These are phyloP conservation scores for Leishmania tarentolae DNA, from an alignment of 208 protist genomes.

Conservation along the genomic window DNA sequence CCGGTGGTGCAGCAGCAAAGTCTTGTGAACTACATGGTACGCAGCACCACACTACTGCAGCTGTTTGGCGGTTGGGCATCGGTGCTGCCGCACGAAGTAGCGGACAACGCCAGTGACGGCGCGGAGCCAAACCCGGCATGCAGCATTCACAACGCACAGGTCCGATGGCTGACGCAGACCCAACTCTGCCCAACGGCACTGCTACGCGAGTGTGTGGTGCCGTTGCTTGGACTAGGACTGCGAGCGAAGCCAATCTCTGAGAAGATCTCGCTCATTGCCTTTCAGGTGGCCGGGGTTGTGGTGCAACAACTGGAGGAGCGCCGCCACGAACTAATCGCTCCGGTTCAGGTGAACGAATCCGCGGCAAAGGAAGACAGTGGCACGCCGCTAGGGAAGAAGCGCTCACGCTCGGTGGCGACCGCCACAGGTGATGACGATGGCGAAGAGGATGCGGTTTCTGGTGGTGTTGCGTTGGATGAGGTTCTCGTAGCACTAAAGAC, in stretches of 20 bases:
- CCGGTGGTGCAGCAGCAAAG: slow-evolving; percentile 63
- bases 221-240: slow-evolving; percentile 56
- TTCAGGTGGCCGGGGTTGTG: slow-evolving; percentile 58
- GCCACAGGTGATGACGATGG: background rate
- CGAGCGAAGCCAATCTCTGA: slow-evolving; percentile 51
- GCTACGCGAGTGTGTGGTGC: slow-evolving; percentile 36
- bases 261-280: slow-evolving; percentile 54
- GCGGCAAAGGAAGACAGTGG: background rate
- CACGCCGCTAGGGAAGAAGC: slow-evolving; percentile 20
- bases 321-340: slow-evolving; percentile 34
- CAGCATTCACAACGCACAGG: slow-evolving; percentile 26
- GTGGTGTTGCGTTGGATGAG: slow-evolving; percentile 27
- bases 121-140: background rate
- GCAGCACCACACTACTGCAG: slow-evolving; percentile 81
- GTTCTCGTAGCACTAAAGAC: slow-evolving; percentile 39
- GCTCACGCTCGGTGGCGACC: background rate
- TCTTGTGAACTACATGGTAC: slow-evolving; percentile 84
- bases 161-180: slow-evolving; percentile 44
- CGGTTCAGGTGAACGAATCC: background rate
- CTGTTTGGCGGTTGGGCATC: slow-evolving; percentile 74
- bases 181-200: slow-evolving; percentile 27
- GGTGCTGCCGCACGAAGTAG: slow-evolving; percentile 45
- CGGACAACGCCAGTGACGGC: slow-evolving; percentile 15
- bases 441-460: background rate
- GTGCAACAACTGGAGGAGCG: slow-evolving; percentile 78